phyloP scores from a whole-genome alignment of 2,329 filamentous ascomycete genomes.

The Paecilomyces niveus region DNA sequence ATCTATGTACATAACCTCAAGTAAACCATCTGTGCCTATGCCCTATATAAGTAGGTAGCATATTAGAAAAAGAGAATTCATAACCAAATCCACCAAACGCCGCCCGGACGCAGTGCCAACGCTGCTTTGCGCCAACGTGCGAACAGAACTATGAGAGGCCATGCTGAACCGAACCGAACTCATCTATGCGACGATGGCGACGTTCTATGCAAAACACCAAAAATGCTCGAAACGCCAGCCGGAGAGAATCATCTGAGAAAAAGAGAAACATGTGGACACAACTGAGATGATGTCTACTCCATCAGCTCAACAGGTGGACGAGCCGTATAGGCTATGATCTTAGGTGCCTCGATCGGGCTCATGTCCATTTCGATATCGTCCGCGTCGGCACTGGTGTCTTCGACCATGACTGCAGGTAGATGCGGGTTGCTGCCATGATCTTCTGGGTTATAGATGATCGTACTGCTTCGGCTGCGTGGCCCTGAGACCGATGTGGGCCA shows the following conservation, averaged over 20 bases:
- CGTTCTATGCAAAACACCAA: not conserved
- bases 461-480: constrained; percentile 46
- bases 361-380: constrained; percentile 39
- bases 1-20: not conserved
- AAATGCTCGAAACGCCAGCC: not conserved
- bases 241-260: not conserved
- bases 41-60: not conserved
- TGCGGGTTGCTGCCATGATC: constrained; percentile 54
- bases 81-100: not conserved
- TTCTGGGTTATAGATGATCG: constrained; percentile 56
- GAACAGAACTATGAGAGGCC: not conserved
- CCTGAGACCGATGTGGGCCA: constrained; percentile 23
- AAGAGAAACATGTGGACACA: constrained; percentile 3
- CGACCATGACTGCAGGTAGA: constrained; percentile 57
- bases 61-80: not conserved
- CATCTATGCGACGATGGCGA: not conserved
- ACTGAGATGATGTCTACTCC: constrained; percentile 22
- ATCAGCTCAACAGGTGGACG: constrained; percentile 52
- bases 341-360: constrained; percentile 35
- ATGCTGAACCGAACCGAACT: not conserved
- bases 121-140: not conserved
- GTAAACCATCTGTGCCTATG: not conserved
- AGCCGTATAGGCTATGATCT: constrained; percentile 46
- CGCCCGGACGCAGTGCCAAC: not conserved
- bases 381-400: constrained; percentile 47